Base-by-base conservation (phyloP, 2,329 filamentous ascomycete genomes). In the Epichloe bromicola region DNA sequence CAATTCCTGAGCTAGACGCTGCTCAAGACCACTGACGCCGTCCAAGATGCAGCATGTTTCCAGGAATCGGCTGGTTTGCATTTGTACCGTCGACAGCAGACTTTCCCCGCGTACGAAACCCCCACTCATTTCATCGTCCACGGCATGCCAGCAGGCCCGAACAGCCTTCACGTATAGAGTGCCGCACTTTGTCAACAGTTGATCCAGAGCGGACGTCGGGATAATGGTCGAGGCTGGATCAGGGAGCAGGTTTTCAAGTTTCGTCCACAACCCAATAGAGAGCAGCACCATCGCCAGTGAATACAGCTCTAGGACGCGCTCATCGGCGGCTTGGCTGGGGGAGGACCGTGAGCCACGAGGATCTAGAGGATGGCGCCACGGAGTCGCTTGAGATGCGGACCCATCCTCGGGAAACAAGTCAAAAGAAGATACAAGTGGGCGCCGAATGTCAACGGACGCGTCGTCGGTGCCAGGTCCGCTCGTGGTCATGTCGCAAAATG, bases 81-180 rank as follows among this genome's bases (percentile, higher is more conserved):
- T 68, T 60, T 83, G 78, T 1, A 81, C 70, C 11, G 65, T 72
- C 19, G 67, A 76, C 44, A 76, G 66, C 30, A 82, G 68, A 17
- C 74, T 68, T 49, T 81, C 78, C 3, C 71, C 70, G 4, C 69
- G 67, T 0, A 64, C 8, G 34, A 6, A 6, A 5, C 66, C 64
- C 1, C 74, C 75, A 0, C 69, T 65, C 7, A 80, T 65, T 52
- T 81, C 78, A 39, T 78, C 73, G 47, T 88, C 83, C 2, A 84
- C 80, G n/a, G 84, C 82, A 52, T 74, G 74, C 72, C 85, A 82
- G 58, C 85, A 89, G 3, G 79, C 74, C 60, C 85, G 78, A 2
- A 88, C 85, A 1, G 84, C 85, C 60, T 82, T 84, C 75, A 82
- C 83, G 64, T 88, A 91, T 0, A 85, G 72, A 7, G 80, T 85